phyloP scores from a whole-genome alignment of 352 stramenopile genomes.

The Globisporangium ultimum region DNA sequence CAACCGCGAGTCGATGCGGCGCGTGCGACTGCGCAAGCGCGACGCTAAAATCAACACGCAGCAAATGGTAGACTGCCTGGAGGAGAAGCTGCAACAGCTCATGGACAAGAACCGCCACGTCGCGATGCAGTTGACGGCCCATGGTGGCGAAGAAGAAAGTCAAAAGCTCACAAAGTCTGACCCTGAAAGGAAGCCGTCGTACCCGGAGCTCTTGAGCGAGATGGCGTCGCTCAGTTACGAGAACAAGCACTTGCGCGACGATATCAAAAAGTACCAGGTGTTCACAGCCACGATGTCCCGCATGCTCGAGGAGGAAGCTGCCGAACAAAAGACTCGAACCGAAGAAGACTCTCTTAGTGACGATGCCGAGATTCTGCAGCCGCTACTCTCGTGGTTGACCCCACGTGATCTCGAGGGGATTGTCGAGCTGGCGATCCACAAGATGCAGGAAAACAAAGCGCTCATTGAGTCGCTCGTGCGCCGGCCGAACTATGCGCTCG shows the following conservation, averaged over 20 bases:
- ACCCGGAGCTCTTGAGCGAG: slow-evolving; percentile 13
- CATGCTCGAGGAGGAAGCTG: slow-evolving; percentile 12
- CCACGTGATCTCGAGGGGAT: slow-evolving; percentile 6
- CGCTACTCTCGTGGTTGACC: slow-evolving; percentile 15
- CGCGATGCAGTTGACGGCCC: neutral
- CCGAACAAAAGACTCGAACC: slow-evolving; percentile 1
- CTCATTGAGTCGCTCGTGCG: slow-evolving; percentile 24
- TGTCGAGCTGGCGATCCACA: slow-evolving; percentile 7
- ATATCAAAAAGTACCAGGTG: slow-evolving; percentile 13
- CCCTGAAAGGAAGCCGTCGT: neutral
- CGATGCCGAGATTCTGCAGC: slow-evolving; percentile 15
- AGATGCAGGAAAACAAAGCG: slow-evolving; percentile 22
- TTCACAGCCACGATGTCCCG: slow-evolving; percentile 10
- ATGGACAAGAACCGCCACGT: slow-evolving; percentile 10
- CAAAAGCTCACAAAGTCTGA: too few relatives aligned
- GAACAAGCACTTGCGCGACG: slow-evolving; percentile 17
- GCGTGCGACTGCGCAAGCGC: slow-evolving; percentile 21
- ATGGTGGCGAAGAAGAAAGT: neutral
- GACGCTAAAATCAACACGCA: slow-evolving; percentile 11
- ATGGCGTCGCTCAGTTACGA: slow-evolving; percentile 17
- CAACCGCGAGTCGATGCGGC: slow-evolving; percentile 34
- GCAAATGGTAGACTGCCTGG: slow-evolving; percentile 12
- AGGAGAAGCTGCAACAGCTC: slow-evolving; percentile 16
- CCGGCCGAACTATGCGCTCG: slow-evolving; percentile 26
- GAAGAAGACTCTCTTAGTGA: slow-evolving; percentile 15